Evolutionary conservation across 1,284 basidiomycete genomes (phyloP).

Genomic region (Ustilago hordei): DNA sequence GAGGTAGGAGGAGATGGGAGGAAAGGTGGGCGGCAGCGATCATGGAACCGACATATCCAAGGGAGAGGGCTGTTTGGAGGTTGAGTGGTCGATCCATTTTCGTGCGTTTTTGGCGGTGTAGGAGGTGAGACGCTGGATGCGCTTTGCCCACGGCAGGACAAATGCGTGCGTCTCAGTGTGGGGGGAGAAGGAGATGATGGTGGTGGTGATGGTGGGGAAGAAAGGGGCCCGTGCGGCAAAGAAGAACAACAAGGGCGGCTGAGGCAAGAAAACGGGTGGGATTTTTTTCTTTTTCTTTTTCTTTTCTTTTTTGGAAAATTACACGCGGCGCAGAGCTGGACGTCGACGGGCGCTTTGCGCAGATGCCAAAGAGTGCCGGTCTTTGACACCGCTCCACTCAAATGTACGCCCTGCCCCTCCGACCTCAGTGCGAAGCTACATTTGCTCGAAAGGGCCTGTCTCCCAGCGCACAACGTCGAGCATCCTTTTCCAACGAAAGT

Average conservation of each 20-base stretch:
- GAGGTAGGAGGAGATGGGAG: conserved; percentile 21
- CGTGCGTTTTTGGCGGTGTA: not conserved
- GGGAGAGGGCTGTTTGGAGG: conserved; percentile 44
- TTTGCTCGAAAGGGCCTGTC: not conserved
- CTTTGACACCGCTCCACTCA: too few relatives aligned
- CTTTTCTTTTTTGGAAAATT: too few relatives aligned
- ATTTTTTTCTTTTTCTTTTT: not conserved
- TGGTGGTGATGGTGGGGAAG: conserved; percentile 10
- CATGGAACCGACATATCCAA: conserved; percentile 51
- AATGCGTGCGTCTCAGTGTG: not conserved
- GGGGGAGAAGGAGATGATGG: not conserved
- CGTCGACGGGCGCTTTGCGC: not conserved
- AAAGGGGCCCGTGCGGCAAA: conserved; percentile 18
- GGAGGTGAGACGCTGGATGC: conserved; percentile 5
- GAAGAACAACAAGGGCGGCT: not conserved
- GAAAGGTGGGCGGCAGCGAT: conserved; percentile 27
- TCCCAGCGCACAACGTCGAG: not conserved
- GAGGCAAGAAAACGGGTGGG: not conserved
- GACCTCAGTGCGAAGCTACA: not conserved
- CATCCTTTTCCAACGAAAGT: not conserved
- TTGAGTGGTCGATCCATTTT: conserved; percentile 47
- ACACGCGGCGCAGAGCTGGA: not conserved
- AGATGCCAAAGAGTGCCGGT: conserved; percentile 1
- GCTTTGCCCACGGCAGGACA: conserved; percentile 1
- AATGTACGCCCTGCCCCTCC: too few relatives aligned